These are phyloP conservation scores for Dysphania ambrosioides DNA, from an alignment of 148 eudicot species.

Conservation along the genomic window DNA sequence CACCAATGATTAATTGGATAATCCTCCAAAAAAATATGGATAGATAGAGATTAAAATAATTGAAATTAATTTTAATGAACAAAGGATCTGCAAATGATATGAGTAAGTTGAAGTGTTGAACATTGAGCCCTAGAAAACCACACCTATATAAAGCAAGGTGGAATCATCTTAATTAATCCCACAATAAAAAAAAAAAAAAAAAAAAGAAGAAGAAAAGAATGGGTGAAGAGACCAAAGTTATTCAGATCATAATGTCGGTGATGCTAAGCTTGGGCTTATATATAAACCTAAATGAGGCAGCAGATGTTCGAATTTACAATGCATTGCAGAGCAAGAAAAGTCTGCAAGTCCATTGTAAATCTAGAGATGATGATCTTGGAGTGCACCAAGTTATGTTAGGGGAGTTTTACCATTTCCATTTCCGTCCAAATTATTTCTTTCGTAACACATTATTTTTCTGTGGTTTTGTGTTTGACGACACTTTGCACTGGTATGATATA, in stretches of 20 bases:
- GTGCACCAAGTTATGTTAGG: slow-evolving; percentile 3
- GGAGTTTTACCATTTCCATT: slow-evolving; percentile 9
- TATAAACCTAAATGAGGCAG: background rate
- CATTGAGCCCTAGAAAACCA: background rate
- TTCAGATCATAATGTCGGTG: too few relatives aligned
- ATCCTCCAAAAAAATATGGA: too few relatives aligned
- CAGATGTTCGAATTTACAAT: background rate
- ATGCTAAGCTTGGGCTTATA: background rate
- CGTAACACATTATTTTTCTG: background rate
- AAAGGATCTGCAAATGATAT: too few relatives aligned
- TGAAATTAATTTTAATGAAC: too few relatives aligned
- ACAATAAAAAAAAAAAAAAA: background rate
- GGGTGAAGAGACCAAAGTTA: background rate
- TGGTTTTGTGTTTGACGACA: slow-evolving; percentile 11
- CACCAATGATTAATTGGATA: too few relatives aligned
- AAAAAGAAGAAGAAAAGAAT: too few relatives aligned
- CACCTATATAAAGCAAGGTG: background rate
- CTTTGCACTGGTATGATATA: slow-evolving; percentile 9
- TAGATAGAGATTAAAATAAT: too few relatives aligned
- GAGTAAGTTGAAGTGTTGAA: too few relatives aligned
- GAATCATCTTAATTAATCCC: background rate
- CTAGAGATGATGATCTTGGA: slow-evolving; percentile 20
- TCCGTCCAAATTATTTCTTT: background rate
- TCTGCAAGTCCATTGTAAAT: slow-evolving; percentile 20
- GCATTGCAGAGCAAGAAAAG: background rate